Percentiles rank a stretch among this genome's conserved stretches.
Evolutionary conservation across 2,329 filamentous ascomycete species (phyloP).

Genomic region (Colletotrichum destructivum): DNA sequence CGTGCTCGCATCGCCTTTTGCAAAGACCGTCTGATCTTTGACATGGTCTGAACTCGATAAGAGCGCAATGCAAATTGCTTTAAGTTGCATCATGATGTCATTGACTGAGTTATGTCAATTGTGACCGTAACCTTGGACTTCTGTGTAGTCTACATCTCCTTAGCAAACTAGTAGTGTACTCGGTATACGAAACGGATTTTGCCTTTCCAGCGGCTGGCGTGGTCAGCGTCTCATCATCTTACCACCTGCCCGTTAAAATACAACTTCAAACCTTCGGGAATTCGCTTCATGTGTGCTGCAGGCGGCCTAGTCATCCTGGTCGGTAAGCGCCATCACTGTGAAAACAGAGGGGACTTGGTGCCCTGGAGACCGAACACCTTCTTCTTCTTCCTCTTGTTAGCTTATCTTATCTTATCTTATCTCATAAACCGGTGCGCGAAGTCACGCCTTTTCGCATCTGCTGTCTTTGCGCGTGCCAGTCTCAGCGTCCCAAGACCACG

Average conservation of each 20-base stretch:
- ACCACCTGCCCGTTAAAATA: no score
- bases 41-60: neutral
- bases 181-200: no score
- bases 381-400: no score
- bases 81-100: slow-evolving; percentile 16
- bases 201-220: no score
- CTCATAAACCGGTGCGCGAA: slow-evolving; percentile 9
- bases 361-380: no score
- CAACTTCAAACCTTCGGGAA: no score
- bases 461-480: slow-evolving; percentile 14
- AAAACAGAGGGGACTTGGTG: neutral
- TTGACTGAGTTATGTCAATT: neutral
- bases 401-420: neutral
- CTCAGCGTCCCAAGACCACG: neutral
- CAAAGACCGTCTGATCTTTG: neutral
- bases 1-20: slow-evolving; percentile 10
- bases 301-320: no score
- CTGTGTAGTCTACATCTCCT: no score
- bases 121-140: neutral
- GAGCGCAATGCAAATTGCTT: neutral
- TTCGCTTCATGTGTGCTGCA: no score
- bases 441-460: slow-evolving; percentile 31
- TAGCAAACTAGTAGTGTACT: no score
- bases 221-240: no score
- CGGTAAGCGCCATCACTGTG: no score